Base-by-base conservation (phyloP, 495 filamentous ascomycete genomes). In the Evansstolkia leycettana region DNA sequence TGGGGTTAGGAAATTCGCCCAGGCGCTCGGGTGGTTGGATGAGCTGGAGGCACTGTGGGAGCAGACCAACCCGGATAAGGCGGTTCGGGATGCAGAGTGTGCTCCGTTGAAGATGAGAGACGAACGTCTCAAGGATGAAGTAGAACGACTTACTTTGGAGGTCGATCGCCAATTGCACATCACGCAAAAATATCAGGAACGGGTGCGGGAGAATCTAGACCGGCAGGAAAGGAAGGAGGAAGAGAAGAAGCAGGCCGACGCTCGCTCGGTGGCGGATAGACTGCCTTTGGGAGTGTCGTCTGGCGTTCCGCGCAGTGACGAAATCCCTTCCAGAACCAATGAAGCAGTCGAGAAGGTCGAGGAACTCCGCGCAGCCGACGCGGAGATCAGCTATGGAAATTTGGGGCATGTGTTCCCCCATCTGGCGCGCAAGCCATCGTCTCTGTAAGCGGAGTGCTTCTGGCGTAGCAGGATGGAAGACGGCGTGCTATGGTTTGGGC, bases 1-100 rank as follows among this genome's bases (percentile, higher is more conserved):
- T 1, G 86, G 86, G 1, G 79, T 95, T n/a, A 70, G 80, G 43
- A 78, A 75, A 55, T 69, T 98, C 28, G 90, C 90, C 9, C 65
- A 75, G 43, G 80, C 75, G 19, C 64, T 93, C 32, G 89, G 85
- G 0, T 98, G 90, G 89, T 58, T 75, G 11, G 75, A 86, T 28
- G 89, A 96, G 47, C 64, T 98, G 19, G 84, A 94, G 51, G 56
- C 47, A 8, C 32, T 83, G 13, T 86, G 79, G 80, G 51, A 67
- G 32, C 51, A 60, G 41, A 75, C 70, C 5, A 72, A 70, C 25
- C 65, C 62, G 7, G 45, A 60, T 18, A 42, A 55, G 36, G 43
- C 57, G 32, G 40, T 46, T 0, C 41, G 51, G 30, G 48, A 60
- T 39, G 45, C 46, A 36, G 56, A 65, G 44, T 40, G 51, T 14